Base-by-base conservation (phyloP, 192 early-diverging fungal genomes). In the Geranomyces michiganensis region DNA sequence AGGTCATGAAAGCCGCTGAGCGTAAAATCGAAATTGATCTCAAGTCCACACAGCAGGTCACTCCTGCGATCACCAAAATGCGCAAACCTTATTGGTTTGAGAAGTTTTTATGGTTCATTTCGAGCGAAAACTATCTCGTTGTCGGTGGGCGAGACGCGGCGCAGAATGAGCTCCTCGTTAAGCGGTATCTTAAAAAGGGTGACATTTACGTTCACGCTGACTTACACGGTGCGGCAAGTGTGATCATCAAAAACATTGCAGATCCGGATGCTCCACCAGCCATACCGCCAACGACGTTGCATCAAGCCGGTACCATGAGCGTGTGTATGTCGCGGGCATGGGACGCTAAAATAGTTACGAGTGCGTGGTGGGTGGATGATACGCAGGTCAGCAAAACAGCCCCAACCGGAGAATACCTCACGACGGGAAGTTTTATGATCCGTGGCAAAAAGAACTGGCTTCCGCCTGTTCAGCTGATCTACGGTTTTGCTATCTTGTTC, bases 71-170 rank as follows among this genome's bases (percentile, higher is more conserved):
- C 62, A 89, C 85, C 47, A 90, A 93, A 71, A 87, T 90, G 64
- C 92, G 97, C 67, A 95, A 94, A 65, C 93, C 93, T 17, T 92
- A 89, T 44, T 99, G 96, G 96, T 99, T 99, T 80, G 97, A 99
- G 78, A 96, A 96, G 81, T 99, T 98, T 67, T 68, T 93, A 31
- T 98, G 96, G 96, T 98, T 96, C 67, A 80, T 98, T 24, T 90
- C 91, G 19, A 89, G 90, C 0, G 97, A 99, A 64, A 95, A 95
- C 71, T 94, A 93, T 70, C 77, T 99, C 56, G 87, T 99, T 26
- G 84, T 99, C 70, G 94, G 93, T 30, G 97, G 96, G 24, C 86
- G 89, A 21, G 97, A 99, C 72, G 90, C 91, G 74, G 85, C 87
- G 63, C 96, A 99, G 78, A 98, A 96, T 79, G 96, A 99, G 76